A percentile compares a stretch with the other conserved stretches of the same genome.
Conservation (phyloP, 2,329 filamentous ascomycete genomes). For the Aspergillus carbonarius region DNA sequence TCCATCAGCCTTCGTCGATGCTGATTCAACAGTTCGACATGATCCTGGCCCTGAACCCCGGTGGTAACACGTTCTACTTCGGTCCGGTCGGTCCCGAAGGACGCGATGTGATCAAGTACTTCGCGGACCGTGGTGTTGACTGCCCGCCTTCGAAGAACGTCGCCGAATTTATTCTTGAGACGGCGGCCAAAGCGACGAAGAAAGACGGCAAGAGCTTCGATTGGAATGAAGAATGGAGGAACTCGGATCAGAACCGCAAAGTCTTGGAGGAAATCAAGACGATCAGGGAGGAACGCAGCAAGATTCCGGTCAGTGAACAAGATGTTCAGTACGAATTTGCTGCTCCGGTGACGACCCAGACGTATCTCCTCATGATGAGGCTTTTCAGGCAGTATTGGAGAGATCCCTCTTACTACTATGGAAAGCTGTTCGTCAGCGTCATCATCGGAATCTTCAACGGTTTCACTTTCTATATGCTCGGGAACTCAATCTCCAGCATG, state of each 20-base stretch:
- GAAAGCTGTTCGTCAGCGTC: conserved; percentile 70
- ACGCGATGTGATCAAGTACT: conserved; percentile 65
- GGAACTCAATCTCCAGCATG: conserved; percentile 65
- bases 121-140: conserved; percentile 62
- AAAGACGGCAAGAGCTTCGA: conserved; percentile 59
- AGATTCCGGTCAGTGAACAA: conserved; percentile 46
- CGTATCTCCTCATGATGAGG: conserved; percentile 64
- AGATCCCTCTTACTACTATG: conserved; percentile 72
- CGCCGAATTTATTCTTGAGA: conserved; percentile 66
- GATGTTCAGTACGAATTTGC: conserved; percentile 59
- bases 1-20: conserved; percentile 69
- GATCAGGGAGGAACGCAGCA: conserved; percentile 59
- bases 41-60: conserved; percentile 67
- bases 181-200: conserved; percentile 58
- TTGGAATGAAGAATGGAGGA: conserved; percentile 74
- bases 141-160: conserved; percentile 67
- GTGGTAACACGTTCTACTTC: conserved; percentile 72
- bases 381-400: conserved; percentile 74
- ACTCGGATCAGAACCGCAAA: conserved; percentile 60
- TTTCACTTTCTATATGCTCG: conserved; percentile 73
- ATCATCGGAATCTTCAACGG: conserved; percentile 75
- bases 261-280: conserved; percentile 65
- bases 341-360: conserved; percentile 63
- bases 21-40: conserved; percentile 73
- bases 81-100: conserved; percentile 69